phyloP scores from a whole-genome alignment of 164 flowering plant species.

The Annona cherimola region DNA sequence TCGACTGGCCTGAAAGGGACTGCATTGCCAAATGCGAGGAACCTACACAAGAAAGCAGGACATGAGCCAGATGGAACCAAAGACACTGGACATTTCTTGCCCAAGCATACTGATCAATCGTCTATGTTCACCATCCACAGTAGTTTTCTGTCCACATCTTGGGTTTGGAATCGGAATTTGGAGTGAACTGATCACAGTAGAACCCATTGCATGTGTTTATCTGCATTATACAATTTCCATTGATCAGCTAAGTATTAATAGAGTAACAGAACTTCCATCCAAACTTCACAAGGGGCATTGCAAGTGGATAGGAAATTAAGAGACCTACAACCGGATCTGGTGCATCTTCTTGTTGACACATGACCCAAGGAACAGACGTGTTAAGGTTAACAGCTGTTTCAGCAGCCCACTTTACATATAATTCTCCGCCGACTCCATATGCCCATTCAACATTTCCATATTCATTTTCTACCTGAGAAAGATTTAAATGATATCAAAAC shows the following conservation, averaged over 20 bases:
- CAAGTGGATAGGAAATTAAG: neutral
- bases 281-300: neutral
- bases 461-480: constrained; percentile 54
- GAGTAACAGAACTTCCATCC: neutral
- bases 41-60: constrained; percentile 30
- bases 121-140: constrained; percentile 44
- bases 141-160: constrained; percentile 64
- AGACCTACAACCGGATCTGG: constrained; percentile 56
- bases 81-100: neutral
- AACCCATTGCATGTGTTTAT: constrained; percentile 56
- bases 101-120: neutral
- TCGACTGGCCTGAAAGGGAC: constrained; percentile 58
- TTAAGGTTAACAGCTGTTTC: constrained; percentile 45
- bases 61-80: too few relatives aligned
- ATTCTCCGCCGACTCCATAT: constrained; percentile 45
- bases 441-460: constrained; percentile 56
- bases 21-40: constrained; percentile 47
- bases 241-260: neutral
- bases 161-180: constrained; percentile 46
- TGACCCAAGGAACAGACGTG: constrained; percentile 68
- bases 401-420: constrained; percentile 63
- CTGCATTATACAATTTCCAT: constrained; percentile 26
- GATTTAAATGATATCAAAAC: neutral
- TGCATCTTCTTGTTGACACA: constrained; percentile 63
- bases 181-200: constrained; percentile 52